Evolutionary conservation across 306 rosid species (phyloP).

Genomic region (Rosa lucieae): DNA sequence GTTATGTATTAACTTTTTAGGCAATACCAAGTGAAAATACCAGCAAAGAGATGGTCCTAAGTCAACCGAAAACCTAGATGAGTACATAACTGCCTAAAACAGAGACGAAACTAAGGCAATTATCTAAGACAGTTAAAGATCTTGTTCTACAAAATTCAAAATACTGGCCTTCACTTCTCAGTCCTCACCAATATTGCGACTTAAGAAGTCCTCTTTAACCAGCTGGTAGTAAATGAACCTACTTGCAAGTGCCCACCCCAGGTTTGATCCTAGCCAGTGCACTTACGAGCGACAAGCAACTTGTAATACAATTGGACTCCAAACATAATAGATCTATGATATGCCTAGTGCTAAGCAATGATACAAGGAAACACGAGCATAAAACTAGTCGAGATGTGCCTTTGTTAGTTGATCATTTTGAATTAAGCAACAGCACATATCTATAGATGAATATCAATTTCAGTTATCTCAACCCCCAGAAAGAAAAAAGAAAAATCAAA

Average conservation of each 20-base stretch:
- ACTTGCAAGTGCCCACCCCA: not conserved
- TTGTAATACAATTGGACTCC: not conserved
- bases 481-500: not conserved
- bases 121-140: not conserved
- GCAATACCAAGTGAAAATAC: not conserved
- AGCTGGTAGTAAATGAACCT: not conserved
- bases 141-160: not conserved
- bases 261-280: not conserved
- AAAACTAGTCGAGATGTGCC: not conserved
- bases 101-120: not conserved
- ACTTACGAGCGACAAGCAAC: not conserved
- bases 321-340: not conserved
- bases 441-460: not conserved
- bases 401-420: not conserved
- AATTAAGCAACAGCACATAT: not conserved
- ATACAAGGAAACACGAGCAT: not conserved
- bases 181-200: not conserved
- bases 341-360: not conserved
- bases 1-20: not conserved
- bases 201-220: not conserved
- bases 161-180: not conserved
- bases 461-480: not conserved
- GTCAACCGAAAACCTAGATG: not conserved
- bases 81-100: not conserved
- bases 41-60: not conserved